phyloP scores from a whole-genome alignment of 805 yeast genomes.

The Kluyveromyces lactis region DNA sequence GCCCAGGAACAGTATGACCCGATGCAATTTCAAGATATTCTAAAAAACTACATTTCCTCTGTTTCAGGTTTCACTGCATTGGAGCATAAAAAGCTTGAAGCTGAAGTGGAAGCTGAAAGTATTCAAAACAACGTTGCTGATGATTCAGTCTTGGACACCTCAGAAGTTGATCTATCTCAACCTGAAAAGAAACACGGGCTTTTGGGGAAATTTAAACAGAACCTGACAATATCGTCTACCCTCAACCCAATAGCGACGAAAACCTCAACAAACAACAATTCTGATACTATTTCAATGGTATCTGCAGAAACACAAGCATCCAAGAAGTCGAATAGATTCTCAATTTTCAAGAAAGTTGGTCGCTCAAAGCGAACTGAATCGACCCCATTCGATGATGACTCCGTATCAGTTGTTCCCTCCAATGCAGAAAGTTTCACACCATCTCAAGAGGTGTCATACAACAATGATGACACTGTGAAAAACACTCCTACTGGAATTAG shows the following conservation, averaged over 20 bases:
- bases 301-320: constrained; percentile 12
- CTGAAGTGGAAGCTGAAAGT: constrained; percentile 85
- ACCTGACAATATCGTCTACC: constrained; percentile 15
- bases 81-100: constrained; percentile 64
- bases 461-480: neutral
- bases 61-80: constrained; percentile 59
- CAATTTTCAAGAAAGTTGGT: constrained; percentile 4
- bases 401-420: constrained; percentile 5
- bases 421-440: constrained; percentile 8
- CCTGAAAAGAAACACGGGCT: constrained; percentile 56
- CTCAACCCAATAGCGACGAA: no score
- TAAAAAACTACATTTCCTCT: constrained; percentile 43
- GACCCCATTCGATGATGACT: constrained; percentile 5
- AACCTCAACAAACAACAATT: neutral
- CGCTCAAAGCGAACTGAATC: neutral
- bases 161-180: constrained; percentile 35
- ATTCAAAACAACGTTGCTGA: constrained; percentile 73
- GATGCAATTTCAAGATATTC: constrained; percentile 33
- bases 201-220: constrained; percentile 32
- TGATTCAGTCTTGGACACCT: constrained; percentile 58
- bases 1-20: constrained; percentile 41
- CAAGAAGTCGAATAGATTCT: constrained; percentile 3
- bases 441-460: constrained; percentile 5
- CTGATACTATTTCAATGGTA: constrained; percentile 15
- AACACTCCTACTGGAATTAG: constrained; percentile 11